Conservation (phyloP, 140 eudicot species). For the Flaveria floridana region DNA sequence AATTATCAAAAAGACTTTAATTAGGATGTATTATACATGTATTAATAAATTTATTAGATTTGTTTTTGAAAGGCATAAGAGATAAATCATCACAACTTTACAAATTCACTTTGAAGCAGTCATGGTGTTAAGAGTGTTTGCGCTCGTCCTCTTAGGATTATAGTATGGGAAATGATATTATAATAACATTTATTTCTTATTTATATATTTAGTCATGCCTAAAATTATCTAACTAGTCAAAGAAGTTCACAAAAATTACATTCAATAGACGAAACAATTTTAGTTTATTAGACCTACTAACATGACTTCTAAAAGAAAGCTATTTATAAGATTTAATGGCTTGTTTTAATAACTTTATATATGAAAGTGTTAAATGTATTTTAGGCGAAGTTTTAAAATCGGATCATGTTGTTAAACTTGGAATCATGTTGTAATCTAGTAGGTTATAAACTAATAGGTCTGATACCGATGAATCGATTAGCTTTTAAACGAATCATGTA, state of each 20-base stretch:
- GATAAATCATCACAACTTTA: neutral
- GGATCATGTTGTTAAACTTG: neutral
- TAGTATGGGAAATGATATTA: neutral
- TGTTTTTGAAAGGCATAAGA: neutral
- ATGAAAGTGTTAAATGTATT: too few species aligned
- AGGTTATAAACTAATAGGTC: neutral
- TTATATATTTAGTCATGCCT: neutral
- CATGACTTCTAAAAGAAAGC: too few species aligned
- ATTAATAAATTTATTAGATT: too few species aligned
- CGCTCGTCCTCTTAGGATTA: neutral
- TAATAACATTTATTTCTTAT: too few species aligned
- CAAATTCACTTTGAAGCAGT: slow-evolving; percentile 11
- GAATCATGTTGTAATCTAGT: neutral
- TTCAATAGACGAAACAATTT: too few species aligned
- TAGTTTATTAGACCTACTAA: too few species aligned
- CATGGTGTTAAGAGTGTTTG: neutral
- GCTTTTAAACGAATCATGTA: neutral
- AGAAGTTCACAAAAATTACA: neutral
- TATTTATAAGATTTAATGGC: neutral
- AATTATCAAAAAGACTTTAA: neutral
- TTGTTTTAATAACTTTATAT: neutral
- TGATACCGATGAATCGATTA: neutral
- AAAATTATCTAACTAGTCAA: neutral
- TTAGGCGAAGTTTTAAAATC: too few species aligned
- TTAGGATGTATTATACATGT: neutral